Evolutionary conservation across 192 early-diverging fungal genomes (phyloP), one percentile per base, ranked within the genome.

Genomic region (Anaeromyces robustus): DNA sequence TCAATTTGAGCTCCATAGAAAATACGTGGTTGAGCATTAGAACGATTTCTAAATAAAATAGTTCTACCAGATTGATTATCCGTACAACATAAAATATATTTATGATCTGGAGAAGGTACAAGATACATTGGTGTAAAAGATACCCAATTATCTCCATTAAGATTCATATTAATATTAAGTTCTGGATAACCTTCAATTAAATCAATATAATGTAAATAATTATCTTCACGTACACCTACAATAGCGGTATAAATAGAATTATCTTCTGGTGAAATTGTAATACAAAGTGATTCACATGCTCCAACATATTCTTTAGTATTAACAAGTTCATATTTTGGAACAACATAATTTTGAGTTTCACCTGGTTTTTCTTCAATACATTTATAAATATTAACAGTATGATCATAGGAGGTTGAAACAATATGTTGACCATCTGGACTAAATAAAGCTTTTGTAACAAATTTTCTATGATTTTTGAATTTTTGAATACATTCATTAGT

Each of bases 61-160:
- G 92, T 85, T 12, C 92, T 86, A 29, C 94, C 94, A 39, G 86
- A 87, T 17, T 86, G 84, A 32, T 89, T 86, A 81, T 95, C 93
- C 0, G 94, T 95, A 68, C 92, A 91, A 12, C 87, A 85, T 26
- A 92, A 84, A 28, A 95, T 39, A 78, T 92, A 88, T 30, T 80
- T 81, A 19, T 88, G 90, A 52, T 85, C 81, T 6, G 93, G 93
- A 9, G 86, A 89, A 0, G 84, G 81, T 0, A 86, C 11, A 18
- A 30, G 16, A 30, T 31, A 86, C 91, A 93, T 91, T 2, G 94
- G 88, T 14, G 93, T 93, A 83, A 95, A 95, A 0, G 93, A 94
- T 18, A 95, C 88, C 93, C 93, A 94, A 77, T 92, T 87, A 81
- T 95, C 94, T 29, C 90, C 91, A 83, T 93, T 94, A 34, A 84